Conservation (phyloP, 495 filamentous ascomycete species). For the Daldinia bambusicola region DNA sequence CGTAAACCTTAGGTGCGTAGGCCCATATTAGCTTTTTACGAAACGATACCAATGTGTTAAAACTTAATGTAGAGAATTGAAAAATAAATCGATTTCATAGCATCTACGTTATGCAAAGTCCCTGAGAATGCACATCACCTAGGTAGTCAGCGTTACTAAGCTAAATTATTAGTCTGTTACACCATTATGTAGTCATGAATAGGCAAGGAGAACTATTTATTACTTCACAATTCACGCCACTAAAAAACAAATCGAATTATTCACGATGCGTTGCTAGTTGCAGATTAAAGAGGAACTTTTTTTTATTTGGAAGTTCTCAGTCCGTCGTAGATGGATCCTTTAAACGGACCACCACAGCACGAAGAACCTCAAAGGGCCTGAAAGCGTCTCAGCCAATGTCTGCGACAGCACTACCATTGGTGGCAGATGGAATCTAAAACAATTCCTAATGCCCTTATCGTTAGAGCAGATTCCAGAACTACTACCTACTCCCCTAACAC, state of each 20-base stretch:
- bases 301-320: conserved; percentile 56
- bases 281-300: conserved; percentile 41
- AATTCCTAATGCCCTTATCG: conserved; percentile 48
- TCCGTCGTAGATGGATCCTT: conserved; percentile 51
- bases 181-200: background rate
- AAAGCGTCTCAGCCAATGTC: conserved; percentile 50
- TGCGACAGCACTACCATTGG: conserved; percentile 46
- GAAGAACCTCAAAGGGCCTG: conserved; percentile 49
- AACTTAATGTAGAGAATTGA: too few species aligned
- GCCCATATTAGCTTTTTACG: too few species aligned
- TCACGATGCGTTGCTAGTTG: conserved; percentile 16
- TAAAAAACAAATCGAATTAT: background rate
- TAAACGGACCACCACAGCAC: conserved; percentile 49
- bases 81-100: too few species aligned
- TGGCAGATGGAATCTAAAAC: conserved; percentile 49
- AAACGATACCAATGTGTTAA: too few species aligned
- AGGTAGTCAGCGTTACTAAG: background rate
- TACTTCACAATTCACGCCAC: background rate
- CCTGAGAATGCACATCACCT: too few species aligned
- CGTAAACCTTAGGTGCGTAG: too few species aligned
- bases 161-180: background rate
- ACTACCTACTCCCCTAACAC: conserved; percentile 43
- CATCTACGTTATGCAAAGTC: too few species aligned
- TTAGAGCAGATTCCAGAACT: conserved; percentile 53
- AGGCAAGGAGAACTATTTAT: background rate